Percentiles rank a stretch among this genome's conserved stretches.
phyloP scores from a whole-genome alignment of 768 basidiomycete genomes.

The Russula lepida region DNA sequence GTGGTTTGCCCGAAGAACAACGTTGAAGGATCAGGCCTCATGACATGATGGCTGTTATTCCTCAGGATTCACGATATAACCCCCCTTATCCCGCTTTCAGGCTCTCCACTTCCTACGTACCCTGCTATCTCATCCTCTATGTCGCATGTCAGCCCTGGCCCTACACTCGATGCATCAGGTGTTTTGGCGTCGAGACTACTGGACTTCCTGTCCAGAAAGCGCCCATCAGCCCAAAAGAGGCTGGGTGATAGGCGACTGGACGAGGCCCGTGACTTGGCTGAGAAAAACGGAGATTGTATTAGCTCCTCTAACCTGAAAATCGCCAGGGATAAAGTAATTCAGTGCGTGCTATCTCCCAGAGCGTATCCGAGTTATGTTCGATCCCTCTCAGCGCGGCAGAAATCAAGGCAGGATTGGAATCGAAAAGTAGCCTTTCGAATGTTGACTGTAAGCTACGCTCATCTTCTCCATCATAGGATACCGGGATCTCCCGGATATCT shows the following conservation, averaged over 20 bases:
- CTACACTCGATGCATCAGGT: slow-evolving; percentile 5
- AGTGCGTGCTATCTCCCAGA: not conserved
- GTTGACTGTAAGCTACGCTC: not conserved
- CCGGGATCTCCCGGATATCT: not conserved
- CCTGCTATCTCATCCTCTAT: not conserved
- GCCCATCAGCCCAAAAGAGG: not conserved
- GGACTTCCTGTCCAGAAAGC: not conserved
- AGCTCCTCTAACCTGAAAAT: not conserved
- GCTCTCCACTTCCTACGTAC: too few relatives aligned
- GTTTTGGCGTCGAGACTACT: slow-evolving; percentile 1
- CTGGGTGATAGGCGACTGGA: not conserved
- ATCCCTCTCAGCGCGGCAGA: not conserved
- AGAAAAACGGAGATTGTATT: not conserved
- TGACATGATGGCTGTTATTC: not conserved
- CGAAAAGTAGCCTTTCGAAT: not conserved
- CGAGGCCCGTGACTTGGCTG: not conserved
- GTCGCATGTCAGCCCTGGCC: not conserved
- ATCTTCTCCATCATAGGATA: too few relatives aligned
- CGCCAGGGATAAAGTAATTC: not conserved
- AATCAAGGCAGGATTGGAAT: not conserved
- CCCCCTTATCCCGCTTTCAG: not conserved
- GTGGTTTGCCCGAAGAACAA: not conserved
- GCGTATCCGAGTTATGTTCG: not conserved
- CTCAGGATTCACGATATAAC: not conserved
- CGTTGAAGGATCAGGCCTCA: not conserved